Base-by-base conservation (phyloP, 257 asterid species). In the Haberlea rhodopensis region DNA sequence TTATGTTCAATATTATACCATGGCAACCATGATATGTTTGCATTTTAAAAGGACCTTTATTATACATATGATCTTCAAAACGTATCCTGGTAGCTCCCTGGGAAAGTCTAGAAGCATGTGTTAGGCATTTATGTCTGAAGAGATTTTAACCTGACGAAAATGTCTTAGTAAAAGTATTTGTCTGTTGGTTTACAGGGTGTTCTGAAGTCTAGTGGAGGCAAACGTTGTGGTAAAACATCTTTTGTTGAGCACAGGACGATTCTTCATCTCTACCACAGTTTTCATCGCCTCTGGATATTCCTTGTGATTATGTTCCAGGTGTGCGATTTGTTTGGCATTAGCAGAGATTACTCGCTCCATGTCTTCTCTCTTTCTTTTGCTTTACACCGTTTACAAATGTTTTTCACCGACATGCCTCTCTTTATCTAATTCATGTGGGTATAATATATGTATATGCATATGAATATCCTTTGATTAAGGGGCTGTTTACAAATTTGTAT, bases 261-360 rank as follows among this genome's bases (percentile, higher is more conserved):
- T 82, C 91, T 94, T 69, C 99, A 94, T 84, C 96, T 94, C 71
- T 94, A 94, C 77, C 99, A 94, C 75, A 94, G 99, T 79, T 94
- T 94, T 62, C 96, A 94, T 77, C 95, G 99, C 54, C 95, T 94
- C 48, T 94, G 99, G 99, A 84, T 94, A 73, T 94, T 94, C 79
- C 94, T 94, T 64, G 23, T 87, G 73, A 81, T 94, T 84, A 84
- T 94, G 95, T 94, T 94, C 79, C 99, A 94, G 99, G 99, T 94
- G 67, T 74, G 80, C 60, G 34, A 56, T 28, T 56, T 60, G 6
- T 27, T 57, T 53, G 43, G 43, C 13, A 29, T 3, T 32, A 32
- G 13, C 15, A 32, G 43, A 8, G 43, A n/a, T 3, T 32, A 8
- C 9, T 32, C 43, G 8, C 3, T 11, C 43, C 43, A 1, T 32